Base-by-base conservation (phyloP, 2,329 filamentous ascomycete genomes). In the Myriosclerotinia curreyana region DNA sequence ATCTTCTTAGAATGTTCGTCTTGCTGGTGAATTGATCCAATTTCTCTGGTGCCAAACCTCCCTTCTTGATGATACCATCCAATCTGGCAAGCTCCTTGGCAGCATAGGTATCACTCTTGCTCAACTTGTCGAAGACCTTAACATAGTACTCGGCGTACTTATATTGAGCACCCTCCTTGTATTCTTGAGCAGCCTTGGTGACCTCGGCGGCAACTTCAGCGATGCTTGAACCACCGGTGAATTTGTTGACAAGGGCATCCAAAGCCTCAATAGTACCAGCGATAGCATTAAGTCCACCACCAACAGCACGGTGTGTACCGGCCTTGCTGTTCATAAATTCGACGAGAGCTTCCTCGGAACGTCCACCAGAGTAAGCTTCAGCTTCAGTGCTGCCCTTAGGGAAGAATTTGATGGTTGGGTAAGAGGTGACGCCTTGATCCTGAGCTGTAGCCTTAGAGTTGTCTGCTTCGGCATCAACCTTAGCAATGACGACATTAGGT, bases 341-440 rank as follows among this genome's bases (percentile, higher is more conserved):
- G 70, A 98, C 77, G 50, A 99, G 81, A 69, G 87, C 89, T 54
- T 84, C 81, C 81, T 97, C 92, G 58, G 81, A 81, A 70, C 95
- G 93, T 67, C 84, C 90, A 66, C 90, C 88, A 62, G 82, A 79
- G 83, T 97, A 99, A 53, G 81, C 75, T 71, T 88, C 83, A 53
- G 86, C 77, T 74, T 89, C 86, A 68, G 84, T 90, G 74, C 87
- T 90, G 71, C 92, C 93, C 76, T 89, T 90, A 71, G 92, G 85
- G 85, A 97, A 99, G 85, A 89, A 99, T 81, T 96, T 96, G 82
- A 99, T 96, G 68, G 95, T 99, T 58, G 95, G 95, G 83, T 96
- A 99, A 44, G 89, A 91, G 63, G 83, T 84, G 70, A 99, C 86
- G 66, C 87, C 91, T 75, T 95, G 88, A 60, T 88, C 86, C 74